Evolutionary conservation across 805 yeast species (phyloP).

Genomic region (Ogataea saltuana): DNA sequence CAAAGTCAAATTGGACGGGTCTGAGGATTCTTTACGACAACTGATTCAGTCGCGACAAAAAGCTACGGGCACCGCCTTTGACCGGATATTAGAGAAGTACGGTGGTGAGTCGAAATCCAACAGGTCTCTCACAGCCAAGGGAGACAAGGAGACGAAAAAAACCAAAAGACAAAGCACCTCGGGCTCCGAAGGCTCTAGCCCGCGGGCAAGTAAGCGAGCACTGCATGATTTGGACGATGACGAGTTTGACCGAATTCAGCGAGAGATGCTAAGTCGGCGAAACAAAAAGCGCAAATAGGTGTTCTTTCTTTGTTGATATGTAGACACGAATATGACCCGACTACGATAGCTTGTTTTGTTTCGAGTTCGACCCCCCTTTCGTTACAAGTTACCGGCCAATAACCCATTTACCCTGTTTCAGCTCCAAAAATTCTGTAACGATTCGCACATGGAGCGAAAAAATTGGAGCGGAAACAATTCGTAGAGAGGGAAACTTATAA

Average conservation of each 20-base stretch:
- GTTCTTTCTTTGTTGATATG: too few species aligned
- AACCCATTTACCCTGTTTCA: neutral
- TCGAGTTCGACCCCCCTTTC: neutral
- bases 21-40: slow-evolving; percentile 45
- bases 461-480: neutral
- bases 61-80: slow-evolving; percentile 38
- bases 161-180: slow-evolving; percentile 13
- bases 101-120: slow-evolving; percentile 32
- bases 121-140: slow-evolving; percentile 22
- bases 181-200: slow-evolving; percentile 36
- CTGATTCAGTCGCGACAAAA: slow-evolving; percentile 51
- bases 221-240: slow-evolving; percentile 49
- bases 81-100: slow-evolving; percentile 52
- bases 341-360: neutral
- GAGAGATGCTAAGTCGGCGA: slow-evolving; percentile 27
- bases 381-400: neutral
- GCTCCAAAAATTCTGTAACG: neutral
- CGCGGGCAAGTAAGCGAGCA: slow-evolving; percentile 17
- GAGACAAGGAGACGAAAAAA: slow-evolving; percentile 47
- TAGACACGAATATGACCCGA: too few species aligned
- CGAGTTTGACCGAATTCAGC: slow-evolving; percentile 50
- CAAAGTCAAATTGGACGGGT: too few species aligned
- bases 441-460: too few species aligned
- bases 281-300: slow-evolving; percentile 3
- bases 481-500: neutral